These are phyloP conservation scores for Telopea speciosissima DNA, from an alignment of 177 flowering plant genomes.

Conservation along the genomic window DNA sequence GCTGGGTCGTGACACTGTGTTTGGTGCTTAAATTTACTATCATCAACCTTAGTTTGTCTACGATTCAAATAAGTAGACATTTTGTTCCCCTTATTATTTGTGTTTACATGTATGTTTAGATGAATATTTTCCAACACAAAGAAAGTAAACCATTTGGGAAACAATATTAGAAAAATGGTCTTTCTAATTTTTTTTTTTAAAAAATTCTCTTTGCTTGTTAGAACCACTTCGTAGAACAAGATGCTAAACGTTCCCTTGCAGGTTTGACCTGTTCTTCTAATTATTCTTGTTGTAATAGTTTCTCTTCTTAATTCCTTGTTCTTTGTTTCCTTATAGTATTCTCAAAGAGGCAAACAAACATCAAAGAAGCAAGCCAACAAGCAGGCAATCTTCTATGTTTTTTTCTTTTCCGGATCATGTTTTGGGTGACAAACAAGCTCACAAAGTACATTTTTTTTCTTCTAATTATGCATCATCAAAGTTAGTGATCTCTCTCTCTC, in stretches of 20 bases:
- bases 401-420: slow-evolving; percentile 35
- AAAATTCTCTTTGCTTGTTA: not conserved
- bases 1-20: no score
- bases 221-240: not conserved
- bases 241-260: not conserved
- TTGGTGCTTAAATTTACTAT: no score
- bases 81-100: no score
- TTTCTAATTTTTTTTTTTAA: no score
- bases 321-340: not conserved
- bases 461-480: slow-evolving; percentile 12
- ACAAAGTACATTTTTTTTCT: not conserved
- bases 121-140: no score
- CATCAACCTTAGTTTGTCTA: no score
- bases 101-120: no score
- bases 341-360: not conserved
- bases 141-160: slow-evolving; percentile 1
- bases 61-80: no score
- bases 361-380: slow-evolving; percentile 31
- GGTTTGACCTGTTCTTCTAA: not conserved
- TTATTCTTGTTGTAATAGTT: not conserved
- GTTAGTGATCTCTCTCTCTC: not conserved
- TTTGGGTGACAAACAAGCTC: slow-evolving; percentile 29
- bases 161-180: not conserved
- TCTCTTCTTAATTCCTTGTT: slow-evolving; percentile 9
- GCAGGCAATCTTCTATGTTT: slow-evolving; percentile 21